Conservation (phyloP, 441 rosid genomes). For the Metrosideros polymorpha region DNA sequence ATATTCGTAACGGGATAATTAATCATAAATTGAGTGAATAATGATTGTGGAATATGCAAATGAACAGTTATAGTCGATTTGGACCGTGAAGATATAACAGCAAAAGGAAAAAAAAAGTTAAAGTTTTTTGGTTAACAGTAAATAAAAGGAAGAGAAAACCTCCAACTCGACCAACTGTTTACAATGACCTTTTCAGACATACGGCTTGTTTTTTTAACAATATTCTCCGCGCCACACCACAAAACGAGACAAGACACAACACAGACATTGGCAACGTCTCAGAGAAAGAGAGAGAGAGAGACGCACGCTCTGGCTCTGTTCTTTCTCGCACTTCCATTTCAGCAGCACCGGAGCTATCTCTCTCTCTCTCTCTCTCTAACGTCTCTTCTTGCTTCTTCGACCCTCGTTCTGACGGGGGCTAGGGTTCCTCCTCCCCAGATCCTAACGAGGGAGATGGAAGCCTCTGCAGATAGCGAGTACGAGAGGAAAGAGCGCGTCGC, state of each 20-base stretch:
- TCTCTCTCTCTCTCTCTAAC: not conserved
- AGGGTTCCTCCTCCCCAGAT: slow-evolving; percentile 10
- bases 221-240: slow-evolving; percentile 41
- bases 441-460: not conserved
- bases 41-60: not conserved
- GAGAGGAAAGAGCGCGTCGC: slow-evolving; percentile 51
- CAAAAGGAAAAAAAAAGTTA: not conserved
- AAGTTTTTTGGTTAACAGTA: rapidly evolving
- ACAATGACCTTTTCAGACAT: not conserved
- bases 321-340: not conserved
- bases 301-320: not conserved
- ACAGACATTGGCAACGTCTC: not conserved
- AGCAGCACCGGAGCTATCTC: not conserved
- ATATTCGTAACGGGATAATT: not conserved
- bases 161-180: not conserved
- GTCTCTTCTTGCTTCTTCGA: slow-evolving; percentile 4
- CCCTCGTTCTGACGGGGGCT: slow-evolving; percentile 10
- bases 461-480: slow-evolving; percentile 31
- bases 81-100: not conserved
- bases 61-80: not conserved
- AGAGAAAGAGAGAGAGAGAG: not conserved
- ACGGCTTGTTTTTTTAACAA: not conserved
- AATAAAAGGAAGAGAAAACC: not conserved
- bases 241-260: slow-evolving; percentile 10
- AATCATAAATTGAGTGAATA: no score